Evolutionary conservation across 192 early-diverging fungal genomes (phyloP), one percentile per base, ranked within the genome.

Genomic region (Backusella circina): DNA sequence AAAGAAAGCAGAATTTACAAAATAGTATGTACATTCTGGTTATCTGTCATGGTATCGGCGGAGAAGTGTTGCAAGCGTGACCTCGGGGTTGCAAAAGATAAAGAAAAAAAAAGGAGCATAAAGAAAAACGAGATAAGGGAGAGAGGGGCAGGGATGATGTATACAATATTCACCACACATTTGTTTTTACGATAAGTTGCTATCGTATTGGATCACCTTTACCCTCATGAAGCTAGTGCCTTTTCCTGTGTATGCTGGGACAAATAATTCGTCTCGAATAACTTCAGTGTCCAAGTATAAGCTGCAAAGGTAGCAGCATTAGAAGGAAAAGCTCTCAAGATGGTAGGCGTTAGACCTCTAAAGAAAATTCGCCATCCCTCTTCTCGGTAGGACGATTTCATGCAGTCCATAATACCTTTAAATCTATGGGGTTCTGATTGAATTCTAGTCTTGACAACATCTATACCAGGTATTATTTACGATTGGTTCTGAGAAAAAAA

Each of bases 371-470:
- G 74, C 32, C 75, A 80, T 5, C 88, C 88, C 67, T 85, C 88
- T 65, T 89, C 88, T n/a, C 70, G 76, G 32, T 87, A 87, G 70
- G 84, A 80, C 16, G 80, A 79, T 65, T 71, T 75, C 13, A 85
- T 77, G 32, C 86, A 86, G 64, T 86, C 79, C 47, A 84, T 72
- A 1, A 85, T 72, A 1, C 84, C 81, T 41, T 74, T 77, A 70
- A 84, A 87, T 57, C 85, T 80, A n/a, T 82, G 54, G 28, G 83
- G 85, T 57, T 86, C 82, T 16, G 84, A 74, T 64, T 89, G 88
- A 28, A 89, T 87, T 15, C 88, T 79, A n/a, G 88, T 89, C 66
- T 89, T 89, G 47, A 89, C 77, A 16, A 89, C 85, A 77, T 89
- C 87, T 88, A 65, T 21, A 47, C 18, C 44, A n/a, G 18, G 21